Evolutionary conservation across 768 basidiomycete genomes (phyloP).

Genomic region (Amylocystis lapponica): DNA sequence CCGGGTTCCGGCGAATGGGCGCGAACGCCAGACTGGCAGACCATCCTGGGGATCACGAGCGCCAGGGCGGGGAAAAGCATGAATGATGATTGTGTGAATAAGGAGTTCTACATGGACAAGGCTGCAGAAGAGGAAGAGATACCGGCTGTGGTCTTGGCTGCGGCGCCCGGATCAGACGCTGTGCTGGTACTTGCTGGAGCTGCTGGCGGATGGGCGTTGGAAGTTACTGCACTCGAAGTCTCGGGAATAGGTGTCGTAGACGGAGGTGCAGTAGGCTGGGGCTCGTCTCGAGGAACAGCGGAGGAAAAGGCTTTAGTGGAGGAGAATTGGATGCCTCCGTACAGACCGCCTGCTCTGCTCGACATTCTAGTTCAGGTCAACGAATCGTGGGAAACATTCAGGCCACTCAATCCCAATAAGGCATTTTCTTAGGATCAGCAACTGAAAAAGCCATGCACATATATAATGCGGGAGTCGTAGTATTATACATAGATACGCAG

Average conservation of each 20-base stretch:
- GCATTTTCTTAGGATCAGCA: no score
- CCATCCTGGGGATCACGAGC: conserved; percentile 56
- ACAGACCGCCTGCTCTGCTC: conserved; percentile 76
- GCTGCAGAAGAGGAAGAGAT: conserved; percentile 42
- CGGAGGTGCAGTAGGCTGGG: conserved; percentile 18
- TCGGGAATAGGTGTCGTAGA: conserved; percentile 17
- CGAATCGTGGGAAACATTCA: conserved; percentile 6
- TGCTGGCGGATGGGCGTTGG: conserved; percentile 9
- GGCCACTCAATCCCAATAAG: no score
- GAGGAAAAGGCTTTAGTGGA: conserved; percentile 52
- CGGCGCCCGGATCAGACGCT: conserved; percentile 26
- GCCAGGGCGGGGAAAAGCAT: conserved; percentile 16
- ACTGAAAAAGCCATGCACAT: no score
- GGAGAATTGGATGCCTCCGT: conserved; percentile 84
- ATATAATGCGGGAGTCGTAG: no score
- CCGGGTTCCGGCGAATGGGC: conserved; percentile 59
- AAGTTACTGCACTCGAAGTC: conserved; percentile 18
- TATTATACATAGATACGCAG: no score
- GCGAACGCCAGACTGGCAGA: conserved; percentile 88
- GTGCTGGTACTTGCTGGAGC: conserved; percentile 17
- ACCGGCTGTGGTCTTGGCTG: conserved; percentile 50
- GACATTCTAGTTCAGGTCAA: conserved; percentile 47
- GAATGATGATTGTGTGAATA: conserved; percentile 38
- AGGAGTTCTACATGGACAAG: conserved; percentile 44
- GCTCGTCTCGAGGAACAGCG: conserved; percentile 33